Evolutionary conservation across 176 grass and related monocot genomes (phyloP).

Genomic region (Ensete glaucum): DNA sequence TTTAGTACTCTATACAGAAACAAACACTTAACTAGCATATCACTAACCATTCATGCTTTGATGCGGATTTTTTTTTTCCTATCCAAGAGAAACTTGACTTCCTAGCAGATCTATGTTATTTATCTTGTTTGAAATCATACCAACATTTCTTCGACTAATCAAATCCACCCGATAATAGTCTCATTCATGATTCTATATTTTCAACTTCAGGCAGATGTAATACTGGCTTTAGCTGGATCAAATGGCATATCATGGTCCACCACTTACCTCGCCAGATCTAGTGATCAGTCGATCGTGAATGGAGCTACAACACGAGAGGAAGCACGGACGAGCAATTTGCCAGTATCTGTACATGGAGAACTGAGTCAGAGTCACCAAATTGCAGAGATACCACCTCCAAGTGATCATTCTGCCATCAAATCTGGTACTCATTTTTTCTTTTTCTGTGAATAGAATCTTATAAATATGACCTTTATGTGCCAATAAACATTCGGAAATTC

Average conservation of each 20-base stretch:
- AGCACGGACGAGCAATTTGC: background rate
- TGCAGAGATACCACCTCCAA: background rate
- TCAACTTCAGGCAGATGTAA: constrained; percentile 15
- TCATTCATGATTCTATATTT: background rate
- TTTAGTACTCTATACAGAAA: background rate
- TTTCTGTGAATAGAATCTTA: background rate
- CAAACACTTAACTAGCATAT: background rate
- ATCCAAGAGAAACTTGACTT: too few relatives aligned
- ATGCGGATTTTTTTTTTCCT: too few relatives aligned
- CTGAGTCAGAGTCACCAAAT: background rate
- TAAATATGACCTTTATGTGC: background rate
- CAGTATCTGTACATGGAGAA: background rate
- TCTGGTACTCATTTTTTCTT: background rate
- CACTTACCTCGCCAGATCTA: constrained; percentile 1
- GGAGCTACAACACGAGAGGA: background rate
- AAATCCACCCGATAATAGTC: background rate
- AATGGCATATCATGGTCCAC: constrained; percentile 20
- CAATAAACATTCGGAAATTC: background rate
- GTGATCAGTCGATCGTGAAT: background rate
- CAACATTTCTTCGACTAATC: background rate
- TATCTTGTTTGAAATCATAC: background rate
- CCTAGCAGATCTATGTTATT: background rate
- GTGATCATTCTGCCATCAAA: background rate
- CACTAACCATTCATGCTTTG: too few relatives aligned
- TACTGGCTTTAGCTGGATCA: constrained; percentile 28